Evolutionary conservation across 257 asterid genomes (phyloP).

Genomic region (Solanum tarijense): DNA sequence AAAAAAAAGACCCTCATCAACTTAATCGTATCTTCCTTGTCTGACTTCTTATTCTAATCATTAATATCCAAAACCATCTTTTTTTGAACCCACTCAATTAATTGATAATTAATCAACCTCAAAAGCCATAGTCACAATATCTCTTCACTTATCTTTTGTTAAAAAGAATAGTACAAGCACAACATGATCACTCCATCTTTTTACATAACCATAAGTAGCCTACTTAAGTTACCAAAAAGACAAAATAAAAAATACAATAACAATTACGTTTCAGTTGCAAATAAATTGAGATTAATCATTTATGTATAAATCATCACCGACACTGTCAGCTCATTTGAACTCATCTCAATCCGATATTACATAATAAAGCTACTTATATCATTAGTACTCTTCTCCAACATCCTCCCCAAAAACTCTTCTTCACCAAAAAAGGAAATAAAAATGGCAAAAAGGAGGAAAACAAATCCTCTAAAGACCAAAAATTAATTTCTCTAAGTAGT

Average conservation of each 20-base stretch:
- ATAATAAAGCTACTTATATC: neutral
- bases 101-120: neutral
- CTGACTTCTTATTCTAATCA: neutral
- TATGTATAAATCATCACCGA: neutral
- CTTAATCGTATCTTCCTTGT: constrained; percentile 11
- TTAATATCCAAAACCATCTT: neutral
- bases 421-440: neutral
- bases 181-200: neutral
- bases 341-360: neutral
- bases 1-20: constrained; percentile 1
- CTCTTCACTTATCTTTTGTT: neutral
- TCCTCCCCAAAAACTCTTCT: neutral
- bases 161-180: neutral
- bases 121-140: neutral
- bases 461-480: neutral
- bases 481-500: neutral
- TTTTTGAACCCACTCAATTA: neutral
- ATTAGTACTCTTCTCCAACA: neutral
- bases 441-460: neutral
- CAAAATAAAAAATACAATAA: neutral
- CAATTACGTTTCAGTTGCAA: neutral
- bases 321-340: neutral
- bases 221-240: neutral
- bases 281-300: neutral
- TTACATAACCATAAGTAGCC: neutral